Base-by-base conservation (phyloP, 148 eudicot species). In the Talinum fruticosum region DNA sequence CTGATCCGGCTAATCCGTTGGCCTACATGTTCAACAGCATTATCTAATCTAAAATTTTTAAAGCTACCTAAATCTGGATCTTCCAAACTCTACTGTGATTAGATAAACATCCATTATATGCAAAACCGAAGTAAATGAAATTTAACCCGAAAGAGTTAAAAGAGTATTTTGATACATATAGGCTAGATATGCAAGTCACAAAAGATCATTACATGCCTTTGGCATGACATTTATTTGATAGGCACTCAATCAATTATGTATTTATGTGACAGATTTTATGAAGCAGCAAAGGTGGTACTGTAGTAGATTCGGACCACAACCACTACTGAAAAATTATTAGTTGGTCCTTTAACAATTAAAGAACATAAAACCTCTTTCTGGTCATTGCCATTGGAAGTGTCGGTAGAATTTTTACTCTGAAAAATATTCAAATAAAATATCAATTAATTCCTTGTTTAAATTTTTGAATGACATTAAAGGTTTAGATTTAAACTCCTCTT, bases 1-100 rank as follows among this genome's bases (percentile, higher is more conserved):
- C 47, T 32, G 72, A 76, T 21, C 77, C 84, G 21, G 57, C 85
- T 0, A 53, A 51, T 3, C 89, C 84, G 78, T 89, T 89, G 29
- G 91, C 94, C 97, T 96, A 89, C 41, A 82, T 62, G 75, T 2
- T 23, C 8, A 62, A 10, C 29, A 5, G 30, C 33, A 32, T 26
- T 41, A 30, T 59, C 66, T 51, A 1, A 6, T 23, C 5, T 0
- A 23, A 23, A 1, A 59, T n/a, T 5, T 23, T 21, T 19, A 19
- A 21, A 21, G 61, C 61, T 54, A 3, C 61, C 3, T 54, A 54
- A 54, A 54, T 54, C 24, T 54, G 3, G 61, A 47, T 15, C 53
- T 47, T 37, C 41, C 41, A n/a, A n/a, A n/a, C n/a, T n/a, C n/a
- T n/a, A n/a, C n/a, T n/a, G n/a, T n/a, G n/a, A n/a, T n/a, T n/a